Evolutionary conservation across 139 green algal genomes (phyloP), one percentile per base, ranked within the genome.

Genomic region (Coccomyxa sp.): DNA sequence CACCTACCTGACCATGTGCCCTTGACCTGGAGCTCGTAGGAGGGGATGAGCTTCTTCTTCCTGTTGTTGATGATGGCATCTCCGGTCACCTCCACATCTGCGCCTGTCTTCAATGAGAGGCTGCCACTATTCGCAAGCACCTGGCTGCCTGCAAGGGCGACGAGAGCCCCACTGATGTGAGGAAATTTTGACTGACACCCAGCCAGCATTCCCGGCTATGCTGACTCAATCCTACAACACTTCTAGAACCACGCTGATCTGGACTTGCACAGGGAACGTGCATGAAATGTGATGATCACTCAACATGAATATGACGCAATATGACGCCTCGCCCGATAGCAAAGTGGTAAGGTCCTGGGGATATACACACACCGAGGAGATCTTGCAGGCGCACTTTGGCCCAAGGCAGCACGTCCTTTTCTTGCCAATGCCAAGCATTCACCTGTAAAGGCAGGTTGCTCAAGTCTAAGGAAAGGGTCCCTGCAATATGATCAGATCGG

Each of bases 371-470:
- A 76, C 68, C 79, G 1, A 82, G 79, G 1, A 82, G 79, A 15
- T 82, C 79, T 18, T 30, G 74, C 67, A 98, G 83, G 16, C 91
- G 85, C 32, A 88, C 30, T 77, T 87, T 86, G 77, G 82, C 85
- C 95, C 95, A 98, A 11, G 87, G 82, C 38, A 93, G 85, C 38
- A 88, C 89, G 77, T 98, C 93, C 78, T 92, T 94, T 68, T 97
- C 94, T 11, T 58, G 87, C 96, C 96, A 98, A 85, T 98, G 95
- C 94, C 94, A 98, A 31, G 87, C 88, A 85, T 97, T 95, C 21
- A 98, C 91, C 28, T 51, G 38, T 51, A 7, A 3, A 51, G 38
- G 38, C 38, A 51, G 38, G 38, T 51, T 11, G 7, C 7, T 51
- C 38, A 51, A 51, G 38, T 11, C 7, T 51, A 11, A 51, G 38